Base-by-base conservation (phyloP, 257 asterid genomes). In the Nemophila menziesii region DNA sequence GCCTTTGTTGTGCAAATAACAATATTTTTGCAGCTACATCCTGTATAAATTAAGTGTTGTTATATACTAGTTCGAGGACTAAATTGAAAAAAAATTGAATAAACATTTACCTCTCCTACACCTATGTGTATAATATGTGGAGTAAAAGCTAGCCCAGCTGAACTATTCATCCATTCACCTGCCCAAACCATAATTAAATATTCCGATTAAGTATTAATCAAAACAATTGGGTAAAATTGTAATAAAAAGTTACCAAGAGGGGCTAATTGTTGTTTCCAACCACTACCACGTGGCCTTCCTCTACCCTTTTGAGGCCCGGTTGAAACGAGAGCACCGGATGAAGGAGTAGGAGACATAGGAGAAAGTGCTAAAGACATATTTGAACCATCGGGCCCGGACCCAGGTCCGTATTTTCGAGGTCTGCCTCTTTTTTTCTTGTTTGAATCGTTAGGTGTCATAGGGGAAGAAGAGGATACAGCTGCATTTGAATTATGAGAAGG, bases 351-450 rank as follows among this genome's bases (percentile, higher is more conserved):
- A 16, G 86, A 61, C 68, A 73, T 33, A 4, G 95, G 86, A 46
- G 95, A 78, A 46, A 78, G 53, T 40, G 71, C 87, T 36, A 84
- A 57, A 21, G 82, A 66, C 93, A 68, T 68, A 43, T 70, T 75
- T 39, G 86, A 72, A 43, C 92, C 94, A 53, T 81, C 93, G 1
- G 95, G 93, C 27, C 70, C 96, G 55, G 83, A 89, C 36, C 84
- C 84, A 2, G 95, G 93, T 27, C 70, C 96, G 55, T 89, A 89
- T 39, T 89, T 89, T 56, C 97, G 72, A 2, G 97, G 97, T 62
- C 97, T 68, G 14, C 97, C 97, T 64, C 97, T 73, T 74, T 89
- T 89, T 66, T 80, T 87, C 75, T 80, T 89, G 61, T 62, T 84
- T 1, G 70, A 59, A 52, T 78, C 93, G 22, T 77, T 60, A 20